Evolutionary conservation across 139 green algal species (phyloP).

Genomic region (Parachlorella kessleri): DNA sequence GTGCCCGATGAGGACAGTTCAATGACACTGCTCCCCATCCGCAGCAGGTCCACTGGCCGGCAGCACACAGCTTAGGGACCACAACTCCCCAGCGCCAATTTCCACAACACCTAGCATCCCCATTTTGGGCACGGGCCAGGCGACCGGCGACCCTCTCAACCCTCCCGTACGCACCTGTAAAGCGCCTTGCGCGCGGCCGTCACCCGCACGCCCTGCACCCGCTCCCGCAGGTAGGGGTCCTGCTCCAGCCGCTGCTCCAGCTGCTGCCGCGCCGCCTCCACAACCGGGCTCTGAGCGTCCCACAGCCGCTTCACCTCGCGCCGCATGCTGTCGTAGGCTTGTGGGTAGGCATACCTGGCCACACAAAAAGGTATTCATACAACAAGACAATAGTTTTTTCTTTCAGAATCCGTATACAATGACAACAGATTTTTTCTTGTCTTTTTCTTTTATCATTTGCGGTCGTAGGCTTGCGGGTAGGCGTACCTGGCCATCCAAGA

Average conservation of each 20-base stretch:
- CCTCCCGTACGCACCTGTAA: conserved; percentile 53
- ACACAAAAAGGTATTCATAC: not conserved
- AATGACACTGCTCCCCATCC: too few species aligned
- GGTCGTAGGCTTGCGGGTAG: conserved; percentile 34
- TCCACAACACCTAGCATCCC: too few species aligned
- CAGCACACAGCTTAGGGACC: too few species aligned
- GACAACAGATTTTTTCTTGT: too few species aligned
- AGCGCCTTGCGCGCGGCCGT: conserved; percentile 56
- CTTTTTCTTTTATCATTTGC: too few species aligned
- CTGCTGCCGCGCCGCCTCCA: conserved; percentile 54
- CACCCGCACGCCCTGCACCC: conserved; percentile 46
- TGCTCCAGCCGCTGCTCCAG: conserved; percentile 39
- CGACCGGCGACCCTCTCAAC: too few species aligned
- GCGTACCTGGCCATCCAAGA: conserved; percentile 32
- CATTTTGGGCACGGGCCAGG: too few species aligned
- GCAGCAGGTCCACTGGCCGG: too few species aligned
- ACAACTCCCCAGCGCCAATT: too few species aligned
- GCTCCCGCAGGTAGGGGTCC: conserved; percentile 63
- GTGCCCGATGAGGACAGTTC: too few species aligned
- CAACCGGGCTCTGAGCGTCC: conserved; percentile 33
- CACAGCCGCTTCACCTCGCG: conserved; percentile 25
- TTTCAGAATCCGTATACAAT: too few species aligned
- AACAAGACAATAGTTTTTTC: too few species aligned
- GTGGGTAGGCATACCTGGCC: conserved; percentile 36
- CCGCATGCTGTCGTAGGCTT: conserved; percentile 30